Percentiles rank a stretch among this genome's conserved stretches.
Evolutionary conservation across 495 filamentous ascomycete species (phyloP).

Genomic region (Trichoderma reesei): DNA sequence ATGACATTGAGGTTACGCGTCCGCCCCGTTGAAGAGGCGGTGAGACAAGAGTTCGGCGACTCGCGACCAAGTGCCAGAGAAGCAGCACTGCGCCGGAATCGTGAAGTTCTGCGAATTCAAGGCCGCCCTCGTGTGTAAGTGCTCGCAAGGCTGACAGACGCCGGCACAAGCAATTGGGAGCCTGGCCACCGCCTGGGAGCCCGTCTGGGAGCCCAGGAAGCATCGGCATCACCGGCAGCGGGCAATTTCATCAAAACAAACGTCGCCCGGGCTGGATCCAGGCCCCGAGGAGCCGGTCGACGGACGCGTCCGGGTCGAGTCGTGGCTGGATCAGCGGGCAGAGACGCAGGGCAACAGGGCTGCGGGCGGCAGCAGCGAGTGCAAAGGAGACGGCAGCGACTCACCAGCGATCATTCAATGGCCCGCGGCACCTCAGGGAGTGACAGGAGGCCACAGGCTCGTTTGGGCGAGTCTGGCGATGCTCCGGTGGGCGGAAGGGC

Average conservation of each 20-base stretch:
- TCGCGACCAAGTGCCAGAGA: slow-evolving; percentile 19
- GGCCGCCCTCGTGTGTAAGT: slow-evolving; percentile 35
- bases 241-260: slow-evolving; percentile 20
- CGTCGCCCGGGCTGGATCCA: background rate
- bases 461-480: slow-evolving; percentile 7
- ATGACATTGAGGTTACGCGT: slow-evolving; percentile 11
- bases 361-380: slow-evolving; percentile 14
- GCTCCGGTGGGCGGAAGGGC: background rate
- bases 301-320: slow-evolving; percentile 30
- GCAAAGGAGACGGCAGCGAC: slow-evolving; percentile 16
- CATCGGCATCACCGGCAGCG: slow-evolving; percentile 2
- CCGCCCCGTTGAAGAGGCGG: slow-evolving; percentile 14
- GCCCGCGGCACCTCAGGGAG: slow-evolving; percentile 23
- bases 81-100: slow-evolving; percentile 12
- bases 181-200: background rate
- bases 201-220: background rate
- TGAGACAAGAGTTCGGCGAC: slow-evolving; percentile 30
- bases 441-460: slow-evolving; percentile 12
- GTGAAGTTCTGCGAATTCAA: slow-evolving; percentile 23
- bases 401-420: slow-evolving; percentile 30
- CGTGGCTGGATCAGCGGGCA: slow-evolving; percentile 32
- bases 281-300: slow-evolving; percentile 23
- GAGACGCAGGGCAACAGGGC: slow-evolving; percentile 18
- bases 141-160: slow-evolving; percentile 38
- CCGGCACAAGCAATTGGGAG: slow-evolving; percentile 30